Evolutionary conservation across 805 yeast species (phyloP), one percentile per base, ranked within the genome.

Genomic region (Monosporozyma unispora): DNA sequence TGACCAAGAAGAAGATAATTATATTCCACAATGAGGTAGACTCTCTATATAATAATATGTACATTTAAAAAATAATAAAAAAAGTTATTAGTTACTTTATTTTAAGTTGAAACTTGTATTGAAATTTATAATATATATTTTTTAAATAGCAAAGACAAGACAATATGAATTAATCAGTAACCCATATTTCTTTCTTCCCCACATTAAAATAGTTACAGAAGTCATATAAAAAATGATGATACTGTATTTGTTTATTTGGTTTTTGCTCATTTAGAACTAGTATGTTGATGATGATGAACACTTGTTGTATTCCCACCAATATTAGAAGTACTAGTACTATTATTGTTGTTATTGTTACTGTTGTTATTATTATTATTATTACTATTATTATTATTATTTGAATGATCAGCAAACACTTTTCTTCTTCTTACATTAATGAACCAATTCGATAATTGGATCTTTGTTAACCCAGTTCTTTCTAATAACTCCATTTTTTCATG

Each of bases 391-490:
- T 19, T 35, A 29, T 60, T 61, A 40, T 62, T 62, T 48, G 64
- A 62, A 23, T 46, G 48, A 28, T 65, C 69, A 44, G 57, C 58
- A 41, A 66, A 67, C 6, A 87, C 76, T 60, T 84, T 80, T 56
- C 96, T 72, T 59, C 95, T 74, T 57, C 96, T 77, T 18, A 91
- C 95, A 62, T 87, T 87, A 60, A 87, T 87, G 59, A 87, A 87
- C 96, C 96, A 87, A 62, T 87, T 87, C 55, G 85, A 77, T 52
- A 87, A 74, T 66, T 87, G 96, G 52, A 84, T 87, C 65, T 83
- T 80, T 54, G 87, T 84, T 61, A 87, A 73, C 0, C 93, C 91
- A 0, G 96, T 87, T 61, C 76, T 74, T 56, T 74, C 71, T 74
- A 84, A 77, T 49, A 87, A 71, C 58, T 78, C 79, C 53, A 77